A percentile compares a stretch with the other conserved stretches of the same genome.
Evolutionary conservation across 2,329 filamentous ascomycete genomes (phyloP).

Genomic region (Cladosporium phlei): DNA sequence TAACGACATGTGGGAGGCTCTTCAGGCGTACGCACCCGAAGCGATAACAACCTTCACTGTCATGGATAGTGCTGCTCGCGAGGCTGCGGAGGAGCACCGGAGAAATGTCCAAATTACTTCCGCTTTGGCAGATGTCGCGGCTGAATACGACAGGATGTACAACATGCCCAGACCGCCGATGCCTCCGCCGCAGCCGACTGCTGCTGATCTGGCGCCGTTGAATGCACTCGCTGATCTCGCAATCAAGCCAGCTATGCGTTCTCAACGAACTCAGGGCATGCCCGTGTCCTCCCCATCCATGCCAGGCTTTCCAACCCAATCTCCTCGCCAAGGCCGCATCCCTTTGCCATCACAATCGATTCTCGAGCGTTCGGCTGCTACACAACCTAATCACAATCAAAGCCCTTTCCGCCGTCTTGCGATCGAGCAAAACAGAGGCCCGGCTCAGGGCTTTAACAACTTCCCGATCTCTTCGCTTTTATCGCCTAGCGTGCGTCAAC

Average conservation of each 20-base stretch:
- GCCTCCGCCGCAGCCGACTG: slow-evolving; percentile 5
- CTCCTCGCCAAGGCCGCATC: neutral
- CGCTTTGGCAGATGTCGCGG: slow-evolving; percentile 34
- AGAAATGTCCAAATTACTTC: slow-evolving; percentile 31
- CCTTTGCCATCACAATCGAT: neutral
- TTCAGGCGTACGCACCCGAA: slow-evolving; percentile 18
- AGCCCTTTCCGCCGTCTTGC: slow-evolving; percentile 3
- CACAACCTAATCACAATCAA: neutral
- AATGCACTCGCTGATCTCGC: slow-evolving; percentile 9
- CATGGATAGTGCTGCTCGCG: slow-evolving; percentile 38
- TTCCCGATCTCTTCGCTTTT: neutral
- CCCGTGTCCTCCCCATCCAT: neutral
- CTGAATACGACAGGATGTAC: slow-evolving; percentile 25
- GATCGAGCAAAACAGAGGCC: slow-evolving; percentile 7
- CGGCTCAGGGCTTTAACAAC: neutral
- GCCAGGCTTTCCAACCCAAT: neutral
- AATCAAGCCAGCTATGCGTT: neutral
- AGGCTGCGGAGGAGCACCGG: slow-evolving; percentile 36
- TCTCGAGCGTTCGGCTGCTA: slow-evolving; percentile 3
- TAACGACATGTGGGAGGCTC: slow-evolving; percentile 70
- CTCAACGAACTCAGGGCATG: slow-evolving; percentile 1
- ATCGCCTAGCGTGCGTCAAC: neutral
- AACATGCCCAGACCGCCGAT: neutral
- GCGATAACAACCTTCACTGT: slow-evolving; percentile 34
- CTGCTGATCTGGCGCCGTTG: slow-evolving; percentile 7